Percentiles rank a stretch among this genome's conserved stretches.
Conservation (phyloP, 441 rosid species). For the Pelargonium citronellum region DNA sequence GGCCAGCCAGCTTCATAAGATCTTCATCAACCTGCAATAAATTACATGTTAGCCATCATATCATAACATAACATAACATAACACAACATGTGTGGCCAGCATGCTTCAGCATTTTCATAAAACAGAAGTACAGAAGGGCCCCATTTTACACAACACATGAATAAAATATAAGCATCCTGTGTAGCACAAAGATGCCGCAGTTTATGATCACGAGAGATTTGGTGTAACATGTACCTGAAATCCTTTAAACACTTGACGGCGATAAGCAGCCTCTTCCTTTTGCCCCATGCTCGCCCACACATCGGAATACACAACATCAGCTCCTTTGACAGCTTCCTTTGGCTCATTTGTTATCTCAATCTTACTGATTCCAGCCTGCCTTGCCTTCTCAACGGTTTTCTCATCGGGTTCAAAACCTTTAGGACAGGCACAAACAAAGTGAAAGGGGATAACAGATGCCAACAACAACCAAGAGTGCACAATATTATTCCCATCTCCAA, state of each 20-base stretch:
- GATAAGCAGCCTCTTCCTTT: slow-evolving; percentile 86
- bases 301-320: slow-evolving; percentile 96
- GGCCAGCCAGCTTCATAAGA: slow-evolving; percentile 79
- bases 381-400: slow-evolving; percentile 68
- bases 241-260: slow-evolving; percentile 78
- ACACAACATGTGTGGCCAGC: neutral
- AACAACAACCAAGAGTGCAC: slow-evolving; percentile 92
- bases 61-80: too few relatives aligned
- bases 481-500: slow-evolving; percentile 94
- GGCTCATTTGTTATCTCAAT: slow-evolving; percentile 84
- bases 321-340: slow-evolving; percentile 81
- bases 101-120: neutral
- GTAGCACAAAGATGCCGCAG: neutral
- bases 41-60: neutral
- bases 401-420: slow-evolving; percentile 88
- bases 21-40: slow-evolving; percentile 67
- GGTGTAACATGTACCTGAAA: slow-evolving; percentile 59
- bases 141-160: too few relatives aligned
- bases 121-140: neutral
- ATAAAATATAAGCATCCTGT: too few relatives aligned
- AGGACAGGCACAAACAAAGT: slow-evolving; percentile 90
- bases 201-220: neutral
- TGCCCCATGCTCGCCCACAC: slow-evolving; percentile 99
- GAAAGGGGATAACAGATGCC: slow-evolving; percentile 88
- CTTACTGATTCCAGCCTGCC: slow-evolving; percentile 71